Percentiles rank a stretch among this genome's conserved stretches.
Conservation (phyloP, 73 alveolate genomes). For the Paramecium pentaurelia region DNA sequence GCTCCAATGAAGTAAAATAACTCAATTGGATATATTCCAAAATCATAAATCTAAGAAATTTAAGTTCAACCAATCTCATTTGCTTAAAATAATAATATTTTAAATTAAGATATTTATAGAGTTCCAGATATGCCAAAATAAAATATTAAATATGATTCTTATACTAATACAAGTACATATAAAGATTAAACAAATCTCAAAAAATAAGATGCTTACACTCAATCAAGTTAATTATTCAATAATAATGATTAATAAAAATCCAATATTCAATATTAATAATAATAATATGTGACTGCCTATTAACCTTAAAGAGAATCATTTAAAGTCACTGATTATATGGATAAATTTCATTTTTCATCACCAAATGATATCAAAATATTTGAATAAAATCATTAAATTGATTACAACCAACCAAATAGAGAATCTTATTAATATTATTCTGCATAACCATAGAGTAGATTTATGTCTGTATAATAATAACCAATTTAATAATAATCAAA, state of each 20-base stretch:
- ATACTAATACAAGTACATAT: not conserved
- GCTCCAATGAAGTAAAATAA: not conserved
- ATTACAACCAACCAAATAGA: not conserved
- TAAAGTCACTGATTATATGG: not conserved
- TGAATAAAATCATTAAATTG: not conserved
- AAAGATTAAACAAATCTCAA: not conserved
- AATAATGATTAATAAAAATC: not conserved
- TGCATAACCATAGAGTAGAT: not conserved
- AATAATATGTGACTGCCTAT: not conserved
- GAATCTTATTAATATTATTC: not conserved
- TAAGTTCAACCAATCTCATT: slow-evolving; percentile 24
- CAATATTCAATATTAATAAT: not conserved
- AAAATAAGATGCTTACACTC: not conserved
- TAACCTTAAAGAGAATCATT: not conserved
- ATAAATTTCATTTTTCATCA: not conserved
- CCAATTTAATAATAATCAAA: not conserved
- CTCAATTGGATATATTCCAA: not conserved
- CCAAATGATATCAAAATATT: not conserved
- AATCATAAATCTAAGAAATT: not conserved
- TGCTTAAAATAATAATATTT: not conserved
- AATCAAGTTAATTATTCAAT: not conserved
- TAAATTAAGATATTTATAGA: not conserved
- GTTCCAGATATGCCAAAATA: not conserved
- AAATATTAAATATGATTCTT: not conserved
- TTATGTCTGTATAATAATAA: not conserved